Conservation (phyloP, 1,284 basidiomycete genomes). For the Xanthoconium separans region DNA sequence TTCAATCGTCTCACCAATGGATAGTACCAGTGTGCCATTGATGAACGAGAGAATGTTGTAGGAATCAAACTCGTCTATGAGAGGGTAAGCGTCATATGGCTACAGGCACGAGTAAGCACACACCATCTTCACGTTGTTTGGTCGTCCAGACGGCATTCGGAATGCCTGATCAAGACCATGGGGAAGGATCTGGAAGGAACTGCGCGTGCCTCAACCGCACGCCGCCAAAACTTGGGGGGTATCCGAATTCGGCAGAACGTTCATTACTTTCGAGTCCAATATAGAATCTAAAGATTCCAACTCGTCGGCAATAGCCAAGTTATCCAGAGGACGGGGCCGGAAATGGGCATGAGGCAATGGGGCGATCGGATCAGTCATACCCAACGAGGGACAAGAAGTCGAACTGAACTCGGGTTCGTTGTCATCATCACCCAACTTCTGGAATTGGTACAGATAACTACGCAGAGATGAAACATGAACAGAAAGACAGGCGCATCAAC, state of each 20-base stretch:
- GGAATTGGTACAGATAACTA: constrained; percentile 93
- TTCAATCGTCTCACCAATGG: constrained; percentile 95
- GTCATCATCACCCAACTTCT: constrained; percentile 94
- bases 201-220: constrained; percentile 84
- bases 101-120: constrained; percentile 25
- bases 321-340: constrained; percentile 81
- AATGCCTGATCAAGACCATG: constrained; percentile 93
- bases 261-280: constrained; percentile 86
- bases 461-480: constrained; percentile 10
- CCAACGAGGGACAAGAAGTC: constrained; percentile 76
- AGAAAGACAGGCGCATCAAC: constrained; percentile 31
- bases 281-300: constrained; percentile 87
- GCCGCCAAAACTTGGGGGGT: constrained; percentile 93
- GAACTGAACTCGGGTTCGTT: constrained; percentile 89
- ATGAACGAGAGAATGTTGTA: constrained; percentile 97
- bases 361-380: constrained; percentile 67
- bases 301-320: constrained; percentile 86
- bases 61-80: constrained; percentile 80
- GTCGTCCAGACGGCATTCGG: constrained; percentile 97
- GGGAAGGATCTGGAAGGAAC: constrained; percentile 81
- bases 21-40: constrained; percentile 92
- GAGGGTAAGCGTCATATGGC: constrained; percentile 4
- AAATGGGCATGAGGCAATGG: constrained; percentile 85
- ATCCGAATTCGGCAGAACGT: constrained; percentile 89
- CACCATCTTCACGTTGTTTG: constrained; percentile 83